phyloP scores from a whole-genome alignment of 2,329 filamentous ascomycete species.

The Beauveria bassiana region DNA sequence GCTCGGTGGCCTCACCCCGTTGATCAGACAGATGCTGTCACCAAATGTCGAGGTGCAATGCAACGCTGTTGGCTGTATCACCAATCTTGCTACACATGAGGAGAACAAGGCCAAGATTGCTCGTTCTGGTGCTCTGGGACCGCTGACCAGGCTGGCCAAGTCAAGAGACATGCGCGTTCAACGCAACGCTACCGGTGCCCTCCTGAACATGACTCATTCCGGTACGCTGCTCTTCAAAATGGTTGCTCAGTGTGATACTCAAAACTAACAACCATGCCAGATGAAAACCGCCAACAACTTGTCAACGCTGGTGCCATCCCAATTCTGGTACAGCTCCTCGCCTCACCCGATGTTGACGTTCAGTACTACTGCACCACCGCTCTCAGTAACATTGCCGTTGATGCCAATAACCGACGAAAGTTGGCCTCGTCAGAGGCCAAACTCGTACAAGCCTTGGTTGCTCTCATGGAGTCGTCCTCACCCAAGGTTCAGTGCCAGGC shows the following conservation, averaged over 20 bases:
- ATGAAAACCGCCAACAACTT: conserved; percentile 95
- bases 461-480: conserved; percentile 94
- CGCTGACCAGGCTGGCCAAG: conserved; percentile 85
- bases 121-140: conserved; percentile 83
- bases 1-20: conserved; percentile 78
- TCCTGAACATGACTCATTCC: conserved; percentile 99
- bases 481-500: conserved; percentile 98
- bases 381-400: conserved; percentile 96
- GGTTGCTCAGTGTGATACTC: neutral
- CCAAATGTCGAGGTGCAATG: conserved; percentile 97
- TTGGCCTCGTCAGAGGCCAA: conserved; percentile 85
- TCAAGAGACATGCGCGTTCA: conserved; percentile 99
- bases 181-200: conserved; percentile 88
- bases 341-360: conserved; percentile 89
- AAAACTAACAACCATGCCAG: conserved; percentile 37
- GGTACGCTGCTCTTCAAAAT: conserved; percentile 46
- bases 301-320: conserved; percentile 97
- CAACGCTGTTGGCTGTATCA: conserved; percentile 98
- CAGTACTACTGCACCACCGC: conserved; percentile 99
- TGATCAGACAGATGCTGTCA: conserved; percentile 98
- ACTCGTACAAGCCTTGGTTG: conserved; percentile 86
- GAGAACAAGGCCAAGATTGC: conserved; percentile 99
- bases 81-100: conserved; percentile 94
- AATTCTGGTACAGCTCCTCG: conserved; percentile 88
- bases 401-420: conserved; percentile 82